Percentiles rank a stretch among this genome's conserved stretches.
phyloP scores from a whole-genome alignment of 169 alveolate genomes.

The Cryptosporidium ryanae region DNA sequence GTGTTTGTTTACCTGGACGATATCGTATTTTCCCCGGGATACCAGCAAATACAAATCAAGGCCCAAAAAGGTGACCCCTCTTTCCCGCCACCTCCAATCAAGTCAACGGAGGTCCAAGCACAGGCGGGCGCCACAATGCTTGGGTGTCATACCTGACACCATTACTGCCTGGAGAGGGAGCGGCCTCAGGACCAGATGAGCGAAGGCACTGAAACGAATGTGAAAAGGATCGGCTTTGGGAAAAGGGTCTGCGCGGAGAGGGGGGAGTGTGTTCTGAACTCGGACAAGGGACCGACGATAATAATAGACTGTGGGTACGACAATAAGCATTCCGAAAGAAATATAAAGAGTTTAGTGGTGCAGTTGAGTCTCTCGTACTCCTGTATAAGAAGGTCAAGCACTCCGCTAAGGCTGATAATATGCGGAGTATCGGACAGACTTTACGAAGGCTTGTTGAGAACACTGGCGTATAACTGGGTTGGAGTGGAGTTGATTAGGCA shows the following conservation, averaged over 20 bases:
- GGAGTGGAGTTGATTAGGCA: constrained; percentile 24
- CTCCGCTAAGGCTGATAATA: constrained; percentile 36
- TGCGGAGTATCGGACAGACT: constrained; percentile 64
- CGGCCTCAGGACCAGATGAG: background rate
- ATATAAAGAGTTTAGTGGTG: constrained; percentile 56
- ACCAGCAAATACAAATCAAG: too few relatives aligned
- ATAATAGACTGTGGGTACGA: constrained; percentile 58
- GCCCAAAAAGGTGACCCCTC: too few relatives aligned
- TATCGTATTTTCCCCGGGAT: too few relatives aligned
- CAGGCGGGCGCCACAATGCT: too few relatives aligned
- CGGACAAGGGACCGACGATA: constrained; percentile 33
- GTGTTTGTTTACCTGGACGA: too few relatives aligned
- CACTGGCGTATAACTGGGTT: constrained; percentile 51
- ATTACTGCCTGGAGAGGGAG: too few relatives aligned
- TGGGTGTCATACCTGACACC: too few relatives aligned
- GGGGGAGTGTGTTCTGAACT: constrained; percentile 13
- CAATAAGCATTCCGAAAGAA: constrained; percentile 56
- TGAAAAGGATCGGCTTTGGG: constrained; percentile 1
- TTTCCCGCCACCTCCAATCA: too few relatives aligned
- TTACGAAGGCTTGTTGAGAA: constrained; percentile 34
- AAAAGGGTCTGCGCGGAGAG: background rate
- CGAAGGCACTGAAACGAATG: background rate
- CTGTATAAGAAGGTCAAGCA: constrained; percentile 46
- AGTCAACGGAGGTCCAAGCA: too few relatives aligned
- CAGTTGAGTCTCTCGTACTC: constrained; percentile 62